Evolutionary conservation across 176 grass and related monocot genomes (phyloP), one percentile per base, ranked within the genome.

Genomic region (Eremochloa ophiuroides): DNA sequence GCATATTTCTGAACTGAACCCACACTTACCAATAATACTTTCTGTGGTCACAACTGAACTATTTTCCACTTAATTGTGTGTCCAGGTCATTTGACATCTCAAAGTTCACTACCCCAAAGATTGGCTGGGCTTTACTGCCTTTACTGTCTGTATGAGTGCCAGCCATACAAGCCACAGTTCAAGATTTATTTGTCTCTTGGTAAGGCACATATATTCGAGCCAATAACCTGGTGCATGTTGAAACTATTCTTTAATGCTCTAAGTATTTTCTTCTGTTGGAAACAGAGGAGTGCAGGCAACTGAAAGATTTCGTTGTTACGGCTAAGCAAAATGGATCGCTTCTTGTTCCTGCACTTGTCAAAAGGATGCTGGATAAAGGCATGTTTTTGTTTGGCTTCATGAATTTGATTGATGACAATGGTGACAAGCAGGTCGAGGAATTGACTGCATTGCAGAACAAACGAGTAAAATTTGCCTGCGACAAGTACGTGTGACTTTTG

Each of bases 101-200:
- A 59, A 38, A 86, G 72, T 71, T 78, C 50, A 73, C 43, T 95
- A n/a, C 80, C 76, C 20, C 81, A 71, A 65, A 89, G 88, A 84
- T 88, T 95, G 64, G 88, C 92, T 87, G 95, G 86, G 17, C 84
- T 98, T 26, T 98, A 98, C 84, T 95, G 92, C 75, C 92, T 98
- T 56, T 94, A 98, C 62, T 98, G 92, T 85, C 88, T 98, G 46
- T 89, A 98, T 53, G 88, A 95, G 82, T 91, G 78, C 62, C 92
- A 98, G 85, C 95, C 95, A n/a, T 98, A 91, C 82, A 84, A 87
- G 44, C 88, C 92, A 67, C 29, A 48, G 56, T 98, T 91, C 73
- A 94, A 93, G 78, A 98, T 98, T 79, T 98, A 98, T 80, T 30
- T 95, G 14, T 91, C 88, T 76, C 43, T 93, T 60, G 88, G 92